A percentile compares a stretch with the other conserved stretches of the same genome.
Evolutionary conservation across 768 basidiomycete species (phyloP).

Genomic region (Russula earlei): DNA sequence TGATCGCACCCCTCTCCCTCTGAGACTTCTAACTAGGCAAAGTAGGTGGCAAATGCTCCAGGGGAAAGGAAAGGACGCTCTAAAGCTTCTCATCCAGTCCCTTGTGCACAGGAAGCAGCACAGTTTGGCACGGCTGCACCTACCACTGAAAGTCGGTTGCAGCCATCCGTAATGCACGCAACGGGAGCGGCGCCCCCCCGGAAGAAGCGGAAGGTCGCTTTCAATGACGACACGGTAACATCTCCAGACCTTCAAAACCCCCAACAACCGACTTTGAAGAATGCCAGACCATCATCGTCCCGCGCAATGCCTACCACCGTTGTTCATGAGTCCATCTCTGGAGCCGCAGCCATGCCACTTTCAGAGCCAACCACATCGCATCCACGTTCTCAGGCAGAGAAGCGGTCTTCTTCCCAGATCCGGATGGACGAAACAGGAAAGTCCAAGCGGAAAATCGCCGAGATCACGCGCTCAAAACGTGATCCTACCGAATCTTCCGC

Average conservation of each 20-base stretch:
- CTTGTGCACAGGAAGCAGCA: not conserved
- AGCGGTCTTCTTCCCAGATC: not conserved
- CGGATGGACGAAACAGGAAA: not conserved
- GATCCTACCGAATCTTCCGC: not conserved
- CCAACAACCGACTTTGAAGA: not conserved
- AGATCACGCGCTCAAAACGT: not conserved
- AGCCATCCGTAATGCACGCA: not conserved
- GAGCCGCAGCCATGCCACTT: not conserved
- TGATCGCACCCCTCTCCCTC: not conserved
- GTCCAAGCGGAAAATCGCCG: not conserved
- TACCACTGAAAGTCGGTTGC: not conserved
- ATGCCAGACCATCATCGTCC: not conserved
- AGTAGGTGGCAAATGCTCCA: not conserved
- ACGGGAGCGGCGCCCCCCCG: not conserved
- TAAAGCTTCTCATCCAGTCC: not conserved
- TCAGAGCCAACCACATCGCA: not conserved
- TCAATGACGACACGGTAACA: not conserved
- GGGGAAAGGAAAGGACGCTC: not conserved
- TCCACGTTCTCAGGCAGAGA: not conserved
- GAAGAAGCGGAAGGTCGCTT: constrained; percentile 13
- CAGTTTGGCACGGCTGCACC: not conserved
- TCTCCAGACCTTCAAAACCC: not conserved
- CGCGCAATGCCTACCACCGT: too few relatives aligned
- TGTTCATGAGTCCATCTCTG: not conserved
- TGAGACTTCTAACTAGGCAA: not conserved